phyloP scores from a whole-genome alignment of 495 filamentous ascomycete species.

The Terfezia claveryi region DNA sequence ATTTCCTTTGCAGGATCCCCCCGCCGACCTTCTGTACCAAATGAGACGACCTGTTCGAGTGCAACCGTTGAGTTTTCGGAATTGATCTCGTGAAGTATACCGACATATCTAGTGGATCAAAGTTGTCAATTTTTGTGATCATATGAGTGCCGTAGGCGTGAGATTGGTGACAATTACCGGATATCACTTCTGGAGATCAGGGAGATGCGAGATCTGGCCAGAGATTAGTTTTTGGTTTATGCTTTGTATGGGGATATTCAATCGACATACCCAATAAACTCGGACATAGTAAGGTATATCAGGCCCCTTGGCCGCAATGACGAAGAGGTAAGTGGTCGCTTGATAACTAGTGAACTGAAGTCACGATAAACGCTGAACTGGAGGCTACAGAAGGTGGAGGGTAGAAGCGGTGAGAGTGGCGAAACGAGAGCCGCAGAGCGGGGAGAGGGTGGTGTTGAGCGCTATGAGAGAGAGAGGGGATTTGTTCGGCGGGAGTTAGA shows the following conservation, averaged over 20 bases:
- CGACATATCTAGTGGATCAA: conserved; percentile 51
- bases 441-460: conserved; percentile 1
- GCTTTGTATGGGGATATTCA: neutral
- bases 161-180: conserved; percentile 34
- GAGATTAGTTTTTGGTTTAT: neutral
- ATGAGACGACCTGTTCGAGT: conserved; percentile 81
- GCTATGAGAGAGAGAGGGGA: neutral
- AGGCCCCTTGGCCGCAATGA: conserved; percentile 8
- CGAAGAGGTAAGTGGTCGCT: conserved; percentile 2
- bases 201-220: conserved; percentile 46
- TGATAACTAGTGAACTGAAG: neutral
- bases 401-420: neutral
- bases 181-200: conserved; percentile 96
- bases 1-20: conserved; percentile 59
- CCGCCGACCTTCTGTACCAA: conserved; percentile 76
- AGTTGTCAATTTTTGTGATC: conserved; percentile 12
- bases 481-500: conserved; percentile 1
- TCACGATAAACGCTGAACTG: too few species aligned
- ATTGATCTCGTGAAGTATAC: conserved; percentile 91
- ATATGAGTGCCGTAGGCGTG: neutral
- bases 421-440: conserved; percentile 1
- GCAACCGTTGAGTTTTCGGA: conserved; percentile 90
- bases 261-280: conserved; percentile 34
- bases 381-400: neutral
- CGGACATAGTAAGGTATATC: conserved; percentile 28